A percentile compares a stretch with the other conserved stretches of the same genome.
Evolutionary conservation across 2,329 filamentous ascomycete species (phyloP).

Genomic region (Ophiostoma perfectum): DNA sequence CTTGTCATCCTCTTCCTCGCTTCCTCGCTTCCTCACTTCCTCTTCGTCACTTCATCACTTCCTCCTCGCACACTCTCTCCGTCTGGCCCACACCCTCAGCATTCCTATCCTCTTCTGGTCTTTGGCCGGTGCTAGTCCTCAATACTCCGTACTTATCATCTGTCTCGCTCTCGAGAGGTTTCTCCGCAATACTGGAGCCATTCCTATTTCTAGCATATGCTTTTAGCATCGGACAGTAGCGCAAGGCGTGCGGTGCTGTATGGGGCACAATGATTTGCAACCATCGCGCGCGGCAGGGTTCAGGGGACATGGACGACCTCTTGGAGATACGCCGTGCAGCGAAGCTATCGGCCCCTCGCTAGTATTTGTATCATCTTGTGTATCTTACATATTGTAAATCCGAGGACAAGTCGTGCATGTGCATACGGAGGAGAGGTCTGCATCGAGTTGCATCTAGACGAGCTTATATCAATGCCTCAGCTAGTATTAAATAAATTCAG

Average conservation of each 20-base stretch:
- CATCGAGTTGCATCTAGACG: too few relatives aligned
- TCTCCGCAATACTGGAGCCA: slow-evolving; percentile 7
- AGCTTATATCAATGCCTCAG: too few relatives aligned
- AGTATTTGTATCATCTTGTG: too few relatives aligned
- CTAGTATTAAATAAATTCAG: too few relatives aligned
- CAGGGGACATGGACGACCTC: background rate
- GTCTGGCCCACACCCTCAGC: slow-evolving; percentile 1
- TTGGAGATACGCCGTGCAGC: too few relatives aligned
- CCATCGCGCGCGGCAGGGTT: slow-evolving; percentile 9
- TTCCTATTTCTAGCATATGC: background rate
- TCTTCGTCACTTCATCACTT: background rate
- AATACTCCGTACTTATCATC: background rate
- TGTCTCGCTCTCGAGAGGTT: background rate
- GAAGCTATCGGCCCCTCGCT: too few relatives aligned
- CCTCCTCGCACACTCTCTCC: background rate
- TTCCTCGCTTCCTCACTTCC: too few relatives aligned
- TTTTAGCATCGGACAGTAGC: background rate
- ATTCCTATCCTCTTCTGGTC: slow-evolving; percentile 7
- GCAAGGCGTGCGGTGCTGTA: slow-evolving; percentile 11
- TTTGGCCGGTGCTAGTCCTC: slow-evolving; percentile 2
- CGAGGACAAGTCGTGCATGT: too few relatives aligned
- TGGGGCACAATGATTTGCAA: slow-evolving; percentile 3
- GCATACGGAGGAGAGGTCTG: too few relatives aligned
- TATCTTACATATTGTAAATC: too few relatives aligned
- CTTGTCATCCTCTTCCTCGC: too few relatives aligned